phyloP scores from a whole-genome alignment of 768 basidiomycete species.

The Suillus americanus region DNA sequence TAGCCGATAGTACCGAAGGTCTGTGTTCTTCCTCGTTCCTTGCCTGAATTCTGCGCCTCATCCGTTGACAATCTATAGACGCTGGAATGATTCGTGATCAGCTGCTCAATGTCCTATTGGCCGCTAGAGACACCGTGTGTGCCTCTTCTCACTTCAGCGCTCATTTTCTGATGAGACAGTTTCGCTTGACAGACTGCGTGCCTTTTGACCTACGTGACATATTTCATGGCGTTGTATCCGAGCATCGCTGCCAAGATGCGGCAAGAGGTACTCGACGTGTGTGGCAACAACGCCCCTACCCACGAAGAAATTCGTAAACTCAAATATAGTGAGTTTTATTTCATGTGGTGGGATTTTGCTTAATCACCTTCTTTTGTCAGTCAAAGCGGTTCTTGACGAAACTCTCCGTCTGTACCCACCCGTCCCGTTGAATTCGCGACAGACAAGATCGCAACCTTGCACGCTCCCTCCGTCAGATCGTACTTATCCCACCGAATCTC shows the following conservation, averaged over 20 bases:
- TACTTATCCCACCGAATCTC: slow-evolving; percentile 39
- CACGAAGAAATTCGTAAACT: slow-evolving; percentile 57
- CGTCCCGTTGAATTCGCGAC: slow-evolving; percentile 70
- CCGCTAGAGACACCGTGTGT: slow-evolving; percentile 74
- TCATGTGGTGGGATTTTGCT: slow-evolving; percentile 3
- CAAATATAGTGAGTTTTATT: slow-evolving; percentile 58
- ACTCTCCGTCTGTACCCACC: slow-evolving; percentile 77
- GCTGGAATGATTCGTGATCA: slow-evolving; percentile 70
- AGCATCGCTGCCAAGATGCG: slow-evolving; percentile 52
- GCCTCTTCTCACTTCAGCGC: not conserved
- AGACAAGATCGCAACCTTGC: slow-evolving; percentile 49
- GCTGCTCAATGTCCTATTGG: slow-evolving; percentile 72
- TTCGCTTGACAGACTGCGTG: slow-evolving; percentile 55
- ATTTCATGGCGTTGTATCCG: slow-evolving; percentile 68
- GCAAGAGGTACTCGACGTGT: slow-evolving; percentile 57
- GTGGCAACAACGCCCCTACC: slow-evolving; percentile 51
- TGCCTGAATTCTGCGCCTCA: slow-evolving; percentile 9
- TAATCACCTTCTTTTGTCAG: slow-evolving; percentile 32
- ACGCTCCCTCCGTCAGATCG: slow-evolving; percentile 52
- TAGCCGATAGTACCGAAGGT: slow-evolving; percentile 68
- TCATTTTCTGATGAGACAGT: not conserved
- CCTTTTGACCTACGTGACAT: slow-evolving; percentile 66
- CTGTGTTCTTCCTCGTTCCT: slow-evolving; percentile 14
- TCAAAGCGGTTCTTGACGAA: slow-evolving; percentile 79
- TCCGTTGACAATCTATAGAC: slow-evolving; percentile 41